Conservation (phyloP, 192 early-diverging fungal species). For the Oehlia diaphana region DNA sequence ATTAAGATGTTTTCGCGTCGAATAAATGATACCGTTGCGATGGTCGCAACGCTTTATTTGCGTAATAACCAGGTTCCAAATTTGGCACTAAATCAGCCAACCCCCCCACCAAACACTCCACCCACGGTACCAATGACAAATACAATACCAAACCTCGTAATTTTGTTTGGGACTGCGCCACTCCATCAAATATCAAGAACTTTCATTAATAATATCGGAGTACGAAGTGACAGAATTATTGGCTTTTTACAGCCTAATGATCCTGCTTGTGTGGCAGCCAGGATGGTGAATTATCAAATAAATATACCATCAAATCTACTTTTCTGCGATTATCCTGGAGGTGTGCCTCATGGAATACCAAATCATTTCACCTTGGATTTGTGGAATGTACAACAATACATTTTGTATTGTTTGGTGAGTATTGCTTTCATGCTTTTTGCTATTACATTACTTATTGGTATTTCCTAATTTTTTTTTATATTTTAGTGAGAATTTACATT, state of each 20-base stretch:
- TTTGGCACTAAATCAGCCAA: too few species aligned
- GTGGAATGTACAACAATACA: slow-evolving; percentile 7
- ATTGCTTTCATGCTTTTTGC: neutral
- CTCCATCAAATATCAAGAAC: neutral
- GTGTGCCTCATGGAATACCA: slow-evolving; percentile 10
- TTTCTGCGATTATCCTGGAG: neutral
- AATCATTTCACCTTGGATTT: slow-evolving; percentile 19
- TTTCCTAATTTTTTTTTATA: neutral
- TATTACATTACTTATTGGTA: neutral
- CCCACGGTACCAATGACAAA: too few species aligned
- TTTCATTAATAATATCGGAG: neutral
- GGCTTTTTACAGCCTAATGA: neutral
- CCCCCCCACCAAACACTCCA: too few species aligned
- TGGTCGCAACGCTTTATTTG: too few species aligned
- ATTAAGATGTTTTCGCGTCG: neutral
- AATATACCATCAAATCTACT: slow-evolving; percentile 6
- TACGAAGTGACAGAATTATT: slow-evolving; percentile 18
- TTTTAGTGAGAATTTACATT: too few species aligned
- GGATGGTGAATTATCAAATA: slow-evolving; percentile 2
- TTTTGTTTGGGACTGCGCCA: neutral
- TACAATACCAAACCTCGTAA: slow-evolving; percentile 6
- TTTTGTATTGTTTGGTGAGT: neutral
- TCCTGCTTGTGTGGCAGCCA: neutral
- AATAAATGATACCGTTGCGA: too few species aligned
- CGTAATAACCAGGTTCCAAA: too few species aligned